A percentile compares a stretch with the other conserved stretches of the same genome.
Evolutionary conservation across 2,329 filamentous ascomycete species (phyloP).

Genomic region (Hypocreales sp.): DNA sequence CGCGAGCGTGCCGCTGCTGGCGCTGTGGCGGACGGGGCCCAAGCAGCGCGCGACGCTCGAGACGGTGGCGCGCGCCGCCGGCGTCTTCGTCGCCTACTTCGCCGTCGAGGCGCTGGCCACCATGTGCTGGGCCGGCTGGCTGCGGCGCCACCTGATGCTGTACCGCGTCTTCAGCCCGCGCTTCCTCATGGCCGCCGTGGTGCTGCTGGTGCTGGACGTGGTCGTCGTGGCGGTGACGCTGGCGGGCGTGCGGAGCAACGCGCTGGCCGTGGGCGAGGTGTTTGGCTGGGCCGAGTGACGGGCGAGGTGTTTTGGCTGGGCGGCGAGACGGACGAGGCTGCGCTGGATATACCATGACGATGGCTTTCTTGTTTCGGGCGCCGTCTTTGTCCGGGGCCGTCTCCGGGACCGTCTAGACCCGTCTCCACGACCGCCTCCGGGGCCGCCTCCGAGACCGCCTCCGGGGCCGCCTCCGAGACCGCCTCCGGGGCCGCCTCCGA

Average conservation of each 20-base stretch:
- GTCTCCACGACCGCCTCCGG: too few relatives aligned
- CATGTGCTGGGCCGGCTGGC: constrained; percentile 76
- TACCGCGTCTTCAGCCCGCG: constrained; percentile 86
- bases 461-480: too few relatives aligned
- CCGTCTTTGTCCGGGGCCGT: too few relatives aligned
- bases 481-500: too few relatives aligned
- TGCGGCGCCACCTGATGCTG: constrained; percentile 88
- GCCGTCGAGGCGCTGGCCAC: constrained; percentile 72
- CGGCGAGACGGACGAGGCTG: too few relatives aligned
- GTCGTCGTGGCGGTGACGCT: constrained; percentile 57
- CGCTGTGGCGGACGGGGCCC: constrained; percentile 79
- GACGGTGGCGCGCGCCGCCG: constrained; percentile 53
- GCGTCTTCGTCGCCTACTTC: constrained; percentile 67
- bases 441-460: too few relatives aligned
- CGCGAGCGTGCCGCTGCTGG: constrained; percentile 62
- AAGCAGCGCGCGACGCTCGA: constrained; percentile 55
- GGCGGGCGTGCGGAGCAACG: constrained; percentile 59
- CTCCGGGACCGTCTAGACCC: too few relatives aligned
- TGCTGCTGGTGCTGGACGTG: constrained; percentile 63
- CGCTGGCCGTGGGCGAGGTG: constrained; percentile 64
- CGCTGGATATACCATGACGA: too few relatives aligned
- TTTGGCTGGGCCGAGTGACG: constrained; percentile 60
- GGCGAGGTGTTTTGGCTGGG: not conserved
- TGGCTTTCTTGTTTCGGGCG: too few relatives aligned
- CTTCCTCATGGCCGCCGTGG: constrained; percentile 67